These are phyloP conservation scores for Ogataea nonfermentans DNA, from an alignment of 805 yeast species.

Conservation along the genomic window DNA sequence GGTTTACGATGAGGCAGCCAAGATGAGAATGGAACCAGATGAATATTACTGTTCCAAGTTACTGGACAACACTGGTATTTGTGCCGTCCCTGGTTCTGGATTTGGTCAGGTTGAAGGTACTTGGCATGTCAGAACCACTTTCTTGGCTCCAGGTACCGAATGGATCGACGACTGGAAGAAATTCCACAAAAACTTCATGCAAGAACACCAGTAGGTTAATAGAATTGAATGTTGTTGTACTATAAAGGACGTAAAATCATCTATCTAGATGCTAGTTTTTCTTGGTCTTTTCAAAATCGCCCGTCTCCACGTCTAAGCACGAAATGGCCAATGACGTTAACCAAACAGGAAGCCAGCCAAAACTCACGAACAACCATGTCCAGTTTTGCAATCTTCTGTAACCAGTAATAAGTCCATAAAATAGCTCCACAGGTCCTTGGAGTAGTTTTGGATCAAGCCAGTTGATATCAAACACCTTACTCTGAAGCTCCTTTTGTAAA, in stretches of 20 bases:
- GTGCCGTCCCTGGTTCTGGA: conserved; percentile 97
- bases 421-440: conserved; percentile 40
- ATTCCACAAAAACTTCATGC: conserved; percentile 75
- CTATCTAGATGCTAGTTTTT: conserved; percentile 1
- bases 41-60: conserved; percentile 85
- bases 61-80: conserved; percentile 86
- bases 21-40: conserved; percentile 63
- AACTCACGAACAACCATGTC: conserved; percentile 75
- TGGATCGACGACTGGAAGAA: conserved; percentile 78
- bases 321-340: conserved; percentile 30
- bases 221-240: conserved; percentile 1
- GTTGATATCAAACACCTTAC: conserved; percentile 16
- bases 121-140: conserved; percentile 92
- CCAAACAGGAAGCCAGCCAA: conserved; percentile 90
- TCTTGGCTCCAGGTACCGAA: conserved; percentile 90
- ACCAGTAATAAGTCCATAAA: conserved; percentile 54
- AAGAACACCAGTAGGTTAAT: conserved; percentile 41
- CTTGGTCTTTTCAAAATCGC: conserved; percentile 12
- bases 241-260: neutral
- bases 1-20: conserved; percentile 61
- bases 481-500: conserved; percentile 19
- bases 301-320: conserved; percentile 20
- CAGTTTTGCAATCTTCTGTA: conserved; percentile 74
- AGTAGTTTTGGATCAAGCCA: conserved; percentile 15
- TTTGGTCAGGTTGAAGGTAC: conserved; percentile 92